Evolutionary conservation across 331 rosid genomes (phyloP).

Genomic region (Acacia concinna): DNA sequence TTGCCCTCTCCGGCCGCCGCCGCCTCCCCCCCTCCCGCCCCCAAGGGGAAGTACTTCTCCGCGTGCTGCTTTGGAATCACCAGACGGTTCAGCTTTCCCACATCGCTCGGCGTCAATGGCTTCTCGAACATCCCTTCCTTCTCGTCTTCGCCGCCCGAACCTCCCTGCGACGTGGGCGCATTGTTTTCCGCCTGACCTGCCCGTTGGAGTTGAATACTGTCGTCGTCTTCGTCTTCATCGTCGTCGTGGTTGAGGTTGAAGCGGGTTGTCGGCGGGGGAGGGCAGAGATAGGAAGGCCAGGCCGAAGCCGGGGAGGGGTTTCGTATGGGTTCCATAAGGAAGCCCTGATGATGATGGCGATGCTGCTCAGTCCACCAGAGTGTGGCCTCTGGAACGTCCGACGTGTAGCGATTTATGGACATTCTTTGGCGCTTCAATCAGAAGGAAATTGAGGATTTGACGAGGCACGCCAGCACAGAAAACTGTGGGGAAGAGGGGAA

Average conservation of each 20-base stretch:
- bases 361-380: slow-evolving; percentile 50
- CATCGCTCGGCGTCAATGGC: slow-evolving; percentile 91
- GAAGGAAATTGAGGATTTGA: slow-evolving; percentile 10
- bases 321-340: background rate
- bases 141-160: background rate
- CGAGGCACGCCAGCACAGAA: background rate
- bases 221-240: slow-evolving; percentile 15
- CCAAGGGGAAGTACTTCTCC: slow-evolving; percentile 78
- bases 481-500: background rate
- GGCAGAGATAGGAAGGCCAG: slow-evolving; percentile 36
- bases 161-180: background rate
- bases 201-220: background rate
- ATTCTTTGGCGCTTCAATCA: slow-evolving; percentile 14
- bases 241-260: slow-evolving; percentile 47
- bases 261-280: slow-evolving; percentile 5
- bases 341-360: background rate
- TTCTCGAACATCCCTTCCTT: slow-evolving; percentile 89
- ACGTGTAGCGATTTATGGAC: slow-evolving; percentile 57
- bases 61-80: slow-evolving; percentile 97
- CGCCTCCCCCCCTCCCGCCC: slow-evolving; percentile 35
- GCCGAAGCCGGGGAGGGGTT: slow-evolving; percentile 20
- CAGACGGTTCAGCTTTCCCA: slow-evolving; percentile 93
- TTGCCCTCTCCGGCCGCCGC: slow-evolving; percentile 42
- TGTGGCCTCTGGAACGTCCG: slow-evolving; percentile 49
- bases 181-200: background rate